Evolutionary conservation across 2,329 filamentous ascomycete species (phyloP).

Genomic region (Lecanicillium sp.): DNA sequence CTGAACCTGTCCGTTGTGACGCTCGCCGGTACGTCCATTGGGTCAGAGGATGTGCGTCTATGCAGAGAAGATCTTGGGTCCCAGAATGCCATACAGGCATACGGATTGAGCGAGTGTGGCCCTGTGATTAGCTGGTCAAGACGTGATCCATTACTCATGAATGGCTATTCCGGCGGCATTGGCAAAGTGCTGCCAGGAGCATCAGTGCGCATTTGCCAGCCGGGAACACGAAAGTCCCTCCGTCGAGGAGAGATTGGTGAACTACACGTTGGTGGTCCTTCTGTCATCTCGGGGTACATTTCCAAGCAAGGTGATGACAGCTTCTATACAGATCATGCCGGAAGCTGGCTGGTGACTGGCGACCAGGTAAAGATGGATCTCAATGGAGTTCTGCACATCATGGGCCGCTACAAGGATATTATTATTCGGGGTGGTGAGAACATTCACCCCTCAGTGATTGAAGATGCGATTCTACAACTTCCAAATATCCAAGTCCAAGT

Average conservation of each 20-base stretch:
- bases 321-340: conserved; percentile 27
- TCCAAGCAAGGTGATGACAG: conserved; percentile 15
- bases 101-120: conserved; percentile 38
- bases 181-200: conserved; percentile 33
- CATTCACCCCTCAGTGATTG: conserved; percentile 30
- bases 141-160: conserved; percentile 19
- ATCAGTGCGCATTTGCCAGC: conserved; percentile 28
- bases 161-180: conserved; percentile 29
- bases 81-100: conserved; percentile 26
- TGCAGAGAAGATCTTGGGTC: conserved; percentile 24
- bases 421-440: conserved; percentile 39
- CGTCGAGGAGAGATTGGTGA: conserved; percentile 27
- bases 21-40: conserved; percentile 25
- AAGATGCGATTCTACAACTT: conserved; percentile 26
- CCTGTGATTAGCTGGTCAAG: conserved; percentile 32
- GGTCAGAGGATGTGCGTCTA: conserved; percentile 21
- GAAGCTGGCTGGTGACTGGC: conserved; percentile 31
- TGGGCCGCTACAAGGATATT: conserved; percentile 36
- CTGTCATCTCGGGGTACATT: conserved; percentile 27
- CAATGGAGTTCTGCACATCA: conserved; percentile 28
- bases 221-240: conserved; percentile 20
- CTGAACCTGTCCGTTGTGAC: conserved; percentile 25
- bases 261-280: conserved; percentile 29
- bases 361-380: conserved; percentile 32
- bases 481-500: conserved; percentile 28